Base-by-base conservation (phyloP, 306 rosid genomes). In the Geum urbanum region DNA sequence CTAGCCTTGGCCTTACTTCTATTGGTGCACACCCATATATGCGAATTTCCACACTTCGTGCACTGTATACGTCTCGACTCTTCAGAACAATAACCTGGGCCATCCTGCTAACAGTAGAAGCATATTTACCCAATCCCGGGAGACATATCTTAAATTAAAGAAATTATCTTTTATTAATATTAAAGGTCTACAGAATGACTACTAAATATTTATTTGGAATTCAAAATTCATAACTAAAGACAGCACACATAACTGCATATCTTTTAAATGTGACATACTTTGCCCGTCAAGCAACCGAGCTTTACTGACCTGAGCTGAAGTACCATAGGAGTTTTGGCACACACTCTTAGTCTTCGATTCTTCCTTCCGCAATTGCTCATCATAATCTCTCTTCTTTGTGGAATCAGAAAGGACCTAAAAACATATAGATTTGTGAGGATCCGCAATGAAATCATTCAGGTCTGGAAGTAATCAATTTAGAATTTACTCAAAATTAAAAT, bases 1-100 rank as follows among this genome's bases (percentile, higher is more conserved):
- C 99, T 95, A 59, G 99, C 96, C 78, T 91, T 95, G 39, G 89
- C 79, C 77, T 95, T 95, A 53, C 81, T 84, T 85, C 99, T 83
- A 78, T 83, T 91, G n/a, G 97, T 91, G 86, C 99, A 95, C 32
- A 95, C 91, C 99, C 99, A 95, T 78, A 95, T 82, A 71, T 95
- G 99, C 13, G 97, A 95, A 82, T 89, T 87, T 66, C 99, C 86
- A 72, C 99, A 95, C 78, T 95, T 95, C 3, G 97, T 87, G 84
- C 99, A 95, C 79, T 91, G 96, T 76, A 95, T 95, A 18, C 92
- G 92, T 59, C 99, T 84, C 0, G 99, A 95, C 75, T 95, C 99
- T 77, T 95, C 96, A 0, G 99, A 79, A 67, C 83, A 83, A 65
- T 89, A 95, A 69, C 85, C 91, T 3, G 89, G 66, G 80, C 73